Percentiles rank a stretch among this genome's conserved stretches.
Conservation (phyloP, 176 grass and related monocot species). For the Raddia guianensis region DNA sequence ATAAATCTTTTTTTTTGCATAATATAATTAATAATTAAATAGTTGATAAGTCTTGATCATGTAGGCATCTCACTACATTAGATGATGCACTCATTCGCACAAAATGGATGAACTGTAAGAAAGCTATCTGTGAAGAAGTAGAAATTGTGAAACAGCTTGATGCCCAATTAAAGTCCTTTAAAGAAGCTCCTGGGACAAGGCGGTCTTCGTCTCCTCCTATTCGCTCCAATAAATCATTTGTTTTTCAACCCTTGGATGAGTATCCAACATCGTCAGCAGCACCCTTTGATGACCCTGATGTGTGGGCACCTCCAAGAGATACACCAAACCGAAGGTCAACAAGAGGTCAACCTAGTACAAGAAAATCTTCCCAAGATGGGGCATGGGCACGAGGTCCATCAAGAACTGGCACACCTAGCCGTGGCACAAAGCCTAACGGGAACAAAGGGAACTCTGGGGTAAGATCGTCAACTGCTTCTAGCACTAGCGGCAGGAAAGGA, state of each 20-base stretch:
- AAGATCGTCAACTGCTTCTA: slow-evolving; percentile 60
- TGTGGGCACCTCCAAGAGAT: slow-evolving; percentile 82
- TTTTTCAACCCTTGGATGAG: slow-evolving; percentile 90
- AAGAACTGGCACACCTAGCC: slow-evolving; percentile 61
- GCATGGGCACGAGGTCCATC: slow-evolving; percentile 76
- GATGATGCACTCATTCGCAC: slow-evolving; percentile 62
- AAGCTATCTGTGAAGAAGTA: slow-evolving; percentile 81
- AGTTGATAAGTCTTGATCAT: slow-evolving; percentile 19
- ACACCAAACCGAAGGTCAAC: slow-evolving; percentile 62
- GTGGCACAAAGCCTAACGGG: slow-evolving; percentile 64
- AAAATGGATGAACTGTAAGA: slow-evolving; percentile 95
- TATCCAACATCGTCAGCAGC: slow-evolving; percentile 76
- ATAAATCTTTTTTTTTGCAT: background rate
- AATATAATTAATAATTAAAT: slow-evolving; percentile 7
- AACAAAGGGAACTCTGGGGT: slow-evolving; percentile 51
- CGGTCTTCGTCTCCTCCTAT: slow-evolving; percentile 87
- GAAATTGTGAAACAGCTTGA: slow-evolving; percentile 87
- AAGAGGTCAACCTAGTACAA: slow-evolving; percentile 55
- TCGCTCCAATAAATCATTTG: slow-evolving; percentile 77
- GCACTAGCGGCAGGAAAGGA: slow-evolving; percentile 67
- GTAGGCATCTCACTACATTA: slow-evolving; percentile 85
- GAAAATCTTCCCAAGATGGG: slow-evolving; percentile 82
- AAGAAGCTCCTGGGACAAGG: slow-evolving; percentile 68
- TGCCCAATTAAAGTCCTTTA: slow-evolving; percentile 71
- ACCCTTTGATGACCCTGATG: slow-evolving; percentile 86